Evolutionary conservation across 2,329 filamentous ascomycete genomes (phyloP).

Genomic region (Ploettnerulaceae sp.): DNA sequence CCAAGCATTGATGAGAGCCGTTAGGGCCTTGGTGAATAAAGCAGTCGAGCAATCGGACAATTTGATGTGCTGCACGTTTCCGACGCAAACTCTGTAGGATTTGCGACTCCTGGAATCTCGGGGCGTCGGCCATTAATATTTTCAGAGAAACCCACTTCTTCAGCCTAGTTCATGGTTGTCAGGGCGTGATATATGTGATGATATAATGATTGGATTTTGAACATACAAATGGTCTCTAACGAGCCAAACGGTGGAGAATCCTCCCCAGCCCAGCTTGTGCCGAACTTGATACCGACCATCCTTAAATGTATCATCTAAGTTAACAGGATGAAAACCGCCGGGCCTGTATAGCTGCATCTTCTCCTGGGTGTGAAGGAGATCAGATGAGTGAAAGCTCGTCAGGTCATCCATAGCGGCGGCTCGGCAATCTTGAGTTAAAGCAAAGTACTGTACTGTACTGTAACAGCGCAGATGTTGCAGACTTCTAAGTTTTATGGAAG

Average conservation of each 20-base stretch:
- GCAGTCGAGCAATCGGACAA: background rate
- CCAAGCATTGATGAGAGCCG: background rate
- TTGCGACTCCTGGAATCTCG: background rate
- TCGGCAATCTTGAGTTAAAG: too few relatives aligned
- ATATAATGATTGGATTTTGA: too few relatives aligned
- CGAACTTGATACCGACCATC: slow-evolving; percentile 40
- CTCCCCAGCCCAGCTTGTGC: slow-evolving; percentile 43
- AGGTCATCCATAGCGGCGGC: too few relatives aligned
- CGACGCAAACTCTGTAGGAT: background rate
- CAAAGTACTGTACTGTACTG: too few relatives aligned
- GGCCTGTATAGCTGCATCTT: slow-evolving; percentile 22
- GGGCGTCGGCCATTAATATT: background rate
- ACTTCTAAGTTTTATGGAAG: too few relatives aligned
- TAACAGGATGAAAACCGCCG: slow-evolving; percentile 42
- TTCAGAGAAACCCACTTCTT: background rate
- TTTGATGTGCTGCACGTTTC: background rate
- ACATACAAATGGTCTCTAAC: too few relatives aligned
- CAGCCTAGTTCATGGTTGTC: too few relatives aligned
- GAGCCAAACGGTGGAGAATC: slow-evolving; percentile 44
- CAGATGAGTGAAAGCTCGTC: too few relatives aligned
- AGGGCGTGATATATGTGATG: too few relatives aligned
- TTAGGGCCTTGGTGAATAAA: background rate
- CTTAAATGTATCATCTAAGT: slow-evolving; percentile 40
- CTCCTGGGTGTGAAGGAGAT: background rate
- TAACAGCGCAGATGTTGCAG: too few relatives aligned